Conservation (phyloP, 495 filamentous ascomycete genomes). For the Elaphomyces granulatus region DNA sequence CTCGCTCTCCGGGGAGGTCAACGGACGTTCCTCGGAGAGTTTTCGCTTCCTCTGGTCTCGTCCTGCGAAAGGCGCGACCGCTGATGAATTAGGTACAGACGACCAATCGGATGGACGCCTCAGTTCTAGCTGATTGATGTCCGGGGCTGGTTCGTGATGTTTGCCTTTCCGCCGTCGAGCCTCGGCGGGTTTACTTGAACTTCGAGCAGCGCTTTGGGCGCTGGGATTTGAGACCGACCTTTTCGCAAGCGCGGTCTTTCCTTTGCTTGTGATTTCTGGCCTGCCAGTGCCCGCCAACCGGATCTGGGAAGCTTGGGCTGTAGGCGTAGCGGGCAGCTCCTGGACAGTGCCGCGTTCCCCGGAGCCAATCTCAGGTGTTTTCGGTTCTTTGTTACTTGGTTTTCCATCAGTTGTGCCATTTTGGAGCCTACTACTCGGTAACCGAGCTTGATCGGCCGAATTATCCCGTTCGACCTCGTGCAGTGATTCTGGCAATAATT, state of each 20-base stretch:
- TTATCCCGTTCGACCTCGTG: neutral
- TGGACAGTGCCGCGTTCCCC: neutral
- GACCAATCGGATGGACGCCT: slow-evolving; percentile 22
- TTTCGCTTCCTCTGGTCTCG: neutral
- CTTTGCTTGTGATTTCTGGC: neutral
- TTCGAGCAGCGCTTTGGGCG: neutral
- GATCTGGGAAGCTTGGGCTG: neutral
- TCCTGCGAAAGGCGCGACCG: neutral
- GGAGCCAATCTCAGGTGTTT: neutral
- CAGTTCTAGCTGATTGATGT: slow-evolving; percentile 28
- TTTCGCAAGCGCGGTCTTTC: neutral
- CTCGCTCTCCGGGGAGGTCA: neutral
- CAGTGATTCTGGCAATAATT: no score
- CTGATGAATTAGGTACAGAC: neutral
- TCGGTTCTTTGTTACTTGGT: neutral
- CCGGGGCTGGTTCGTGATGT: slow-evolving; percentile 29
- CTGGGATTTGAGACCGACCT: neutral
- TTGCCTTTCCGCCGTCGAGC: slow-evolving; percentile 24
- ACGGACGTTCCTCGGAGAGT: neutral
- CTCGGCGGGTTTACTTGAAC: neutral
- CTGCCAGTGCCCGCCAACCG: neutral
- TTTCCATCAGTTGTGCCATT: neutral
- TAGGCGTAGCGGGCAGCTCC: neutral
- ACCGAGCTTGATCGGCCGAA: neutral
- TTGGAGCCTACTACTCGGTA: neutral